Conservation (phyloP, 371 early-diverging fungal species). For the Rhizopus delemar region DNA sequence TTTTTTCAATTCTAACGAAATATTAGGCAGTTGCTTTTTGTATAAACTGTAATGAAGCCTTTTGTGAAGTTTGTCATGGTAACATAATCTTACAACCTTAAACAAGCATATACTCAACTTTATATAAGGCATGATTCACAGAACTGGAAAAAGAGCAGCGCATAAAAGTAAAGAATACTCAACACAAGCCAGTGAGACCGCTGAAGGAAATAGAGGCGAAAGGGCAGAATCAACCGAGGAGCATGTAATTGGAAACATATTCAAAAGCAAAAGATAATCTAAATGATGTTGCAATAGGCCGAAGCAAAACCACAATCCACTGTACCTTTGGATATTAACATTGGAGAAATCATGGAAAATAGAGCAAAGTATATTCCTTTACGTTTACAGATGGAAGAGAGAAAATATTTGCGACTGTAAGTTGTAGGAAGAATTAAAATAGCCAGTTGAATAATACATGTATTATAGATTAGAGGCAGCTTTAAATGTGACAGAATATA, state of each 20-base stretch:
- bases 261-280: not conserved
- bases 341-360: constrained; percentile 77
- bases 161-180: constrained; percentile 55
- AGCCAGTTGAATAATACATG: not conserved
- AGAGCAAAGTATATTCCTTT: constrained; percentile 89
- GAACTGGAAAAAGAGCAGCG: constrained; percentile 77
- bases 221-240: constrained; percentile 9
- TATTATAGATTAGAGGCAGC: constrained; percentile 80
- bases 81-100: constrained; percentile 4
- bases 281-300: not conserved
- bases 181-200: not conserved
- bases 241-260: not conserved
- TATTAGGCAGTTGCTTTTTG: constrained; percentile 64
- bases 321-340: constrained; percentile 29
- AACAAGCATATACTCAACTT: not conserved
- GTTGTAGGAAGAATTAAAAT: constrained; percentile 5
- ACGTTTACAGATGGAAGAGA: constrained; percentile 82
- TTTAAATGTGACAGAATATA: constrained; percentile 81
- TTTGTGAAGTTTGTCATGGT: constrained; percentile 90
- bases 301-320: constrained; percentile 28
- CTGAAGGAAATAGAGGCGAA: constrained; percentile 1
- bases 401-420: constrained; percentile 85
- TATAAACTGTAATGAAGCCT: constrained; percentile 77
- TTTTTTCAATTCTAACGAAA: not conserved
- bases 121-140: constrained; percentile 69